Evolutionary conservation across 2,329 filamentous ascomycete species (phyloP).

Genomic region (Juglanconis sp.): DNA sequence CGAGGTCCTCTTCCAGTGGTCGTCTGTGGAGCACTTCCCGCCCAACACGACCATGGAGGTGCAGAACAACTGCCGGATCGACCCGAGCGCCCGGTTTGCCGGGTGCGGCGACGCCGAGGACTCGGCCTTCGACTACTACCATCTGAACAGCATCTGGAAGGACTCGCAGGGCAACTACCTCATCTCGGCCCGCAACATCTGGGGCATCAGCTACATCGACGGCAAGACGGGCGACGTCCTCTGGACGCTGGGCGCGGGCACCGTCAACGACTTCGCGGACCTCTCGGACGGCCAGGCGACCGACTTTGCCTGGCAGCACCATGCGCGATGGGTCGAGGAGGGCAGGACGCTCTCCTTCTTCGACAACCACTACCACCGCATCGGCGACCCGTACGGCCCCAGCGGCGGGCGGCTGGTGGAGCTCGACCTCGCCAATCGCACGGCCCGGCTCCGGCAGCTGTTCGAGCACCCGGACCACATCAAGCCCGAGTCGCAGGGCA

Average conservation of each 20-base stretch:
- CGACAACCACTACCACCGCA: slow-evolving; percentile 29
- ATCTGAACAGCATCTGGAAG: slow-evolving; percentile 35
- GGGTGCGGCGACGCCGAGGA: slow-evolving; percentile 12
- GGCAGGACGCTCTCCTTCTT: slow-evolving; percentile 33
- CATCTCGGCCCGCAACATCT: slow-evolving; percentile 30
- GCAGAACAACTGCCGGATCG: slow-evolving; percentile 13
- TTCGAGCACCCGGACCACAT: slow-evolving; percentile 26
- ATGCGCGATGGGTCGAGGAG: slow-evolving; percentile 27
- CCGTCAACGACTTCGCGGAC: slow-evolving; percentile 33
- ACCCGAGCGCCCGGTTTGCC: slow-evolving; percentile 13
- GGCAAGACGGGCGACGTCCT: slow-evolving; percentile 28
- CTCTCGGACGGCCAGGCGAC: slow-evolving; percentile 31
- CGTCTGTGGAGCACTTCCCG: slow-evolving; percentile 11
- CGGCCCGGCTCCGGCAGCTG: slow-evolving; percentile 27
- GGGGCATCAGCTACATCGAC: slow-evolving; percentile 26
- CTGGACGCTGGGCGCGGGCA: slow-evolving; percentile 34
- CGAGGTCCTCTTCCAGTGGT: slow-evolving; percentile 35
- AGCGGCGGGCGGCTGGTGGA: slow-evolving; percentile 23
- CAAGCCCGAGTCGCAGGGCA: slow-evolving; percentile 32
- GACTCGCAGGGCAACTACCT: slow-evolving; percentile 35
- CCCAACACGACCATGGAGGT: slow-evolving; percentile 13
- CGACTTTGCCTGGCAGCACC: slow-evolving; percentile 38
- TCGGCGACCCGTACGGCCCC: slow-evolving; percentile 18
- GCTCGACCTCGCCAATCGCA: slow-evolving; percentile 27
- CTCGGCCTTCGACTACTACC: slow-evolving; percentile 33